Conservation (phyloP, 2,329 filamentous ascomycete species). For the Cladosporium sphaerospermum region DNA sequence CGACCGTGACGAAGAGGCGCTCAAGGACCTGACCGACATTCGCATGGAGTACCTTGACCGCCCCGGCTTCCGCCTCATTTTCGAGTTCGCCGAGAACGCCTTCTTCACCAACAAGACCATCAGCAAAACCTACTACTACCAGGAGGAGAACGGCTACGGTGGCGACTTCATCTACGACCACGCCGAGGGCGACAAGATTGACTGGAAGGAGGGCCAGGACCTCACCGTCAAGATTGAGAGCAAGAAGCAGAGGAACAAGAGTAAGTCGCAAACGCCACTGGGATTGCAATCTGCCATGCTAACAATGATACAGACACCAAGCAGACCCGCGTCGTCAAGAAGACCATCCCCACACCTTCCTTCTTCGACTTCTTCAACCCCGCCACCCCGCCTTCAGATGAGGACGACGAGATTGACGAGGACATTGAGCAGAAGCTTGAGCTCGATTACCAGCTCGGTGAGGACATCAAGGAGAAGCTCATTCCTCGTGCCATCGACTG, state of each 20-base stretch:
- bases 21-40: conserved; percentile 85
- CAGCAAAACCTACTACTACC: conserved; percentile 98
- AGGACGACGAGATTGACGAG: conserved; percentile 72
- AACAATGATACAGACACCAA: conserved; percentile 69
- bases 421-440: conserved; percentile 98
- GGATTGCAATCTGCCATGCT: conserved; percentile 8
- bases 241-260: conserved; percentile 99
- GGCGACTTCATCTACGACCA: conserved; percentile 99
- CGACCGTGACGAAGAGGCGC: conserved; percentile 87
- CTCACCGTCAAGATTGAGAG: conserved; percentile 91
- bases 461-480: conserved; percentile 99
- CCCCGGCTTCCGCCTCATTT: conserved; percentile 96
- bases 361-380: conserved; percentile 99
- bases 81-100: conserved; percentile 91
- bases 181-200: conserved; percentile 94
- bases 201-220: conserved; percentile 91
- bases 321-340: conserved; percentile 97
- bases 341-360: conserved; percentile 95
- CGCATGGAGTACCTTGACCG: conserved; percentile 99
- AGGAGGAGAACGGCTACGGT: conserved; percentile 96
- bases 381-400: conserved; percentile 73
- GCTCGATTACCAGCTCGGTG: conserved; percentile 95
- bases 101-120: conserved; percentile 97
- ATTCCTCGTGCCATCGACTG: conserved; percentile 98
- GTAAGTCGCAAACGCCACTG: conserved; percentile 41